Evolutionary conservation across 495 filamentous ascomycete species (phyloP).

Genomic region (Trichoderma erinaceum): DNA sequence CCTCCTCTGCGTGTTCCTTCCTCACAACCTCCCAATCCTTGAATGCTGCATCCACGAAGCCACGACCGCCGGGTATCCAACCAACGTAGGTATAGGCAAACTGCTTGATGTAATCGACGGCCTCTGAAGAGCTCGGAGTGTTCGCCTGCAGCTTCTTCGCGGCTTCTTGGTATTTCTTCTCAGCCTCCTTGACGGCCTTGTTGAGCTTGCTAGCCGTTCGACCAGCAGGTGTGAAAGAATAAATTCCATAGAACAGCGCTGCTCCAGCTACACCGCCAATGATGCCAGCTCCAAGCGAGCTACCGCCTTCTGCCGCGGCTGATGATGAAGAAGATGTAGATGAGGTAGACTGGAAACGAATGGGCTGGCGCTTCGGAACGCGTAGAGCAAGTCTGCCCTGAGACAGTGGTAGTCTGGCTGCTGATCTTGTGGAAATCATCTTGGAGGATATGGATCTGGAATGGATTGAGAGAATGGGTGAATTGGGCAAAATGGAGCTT

Average conservation of each 20-base stretch:
- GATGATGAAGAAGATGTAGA: constrained; percentile 8
- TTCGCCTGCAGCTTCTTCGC: constrained; percentile 45
- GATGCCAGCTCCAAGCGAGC: constrained; percentile 41
- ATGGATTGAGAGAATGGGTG: neutral
- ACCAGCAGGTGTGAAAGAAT: constrained; percentile 52
- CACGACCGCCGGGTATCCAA: constrained; percentile 60
- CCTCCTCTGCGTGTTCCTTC: constrained; percentile 53
- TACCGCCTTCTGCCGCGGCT: neutral
- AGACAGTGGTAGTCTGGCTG: neutral
- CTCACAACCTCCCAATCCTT: constrained; percentile 56
- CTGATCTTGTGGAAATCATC: constrained; percentile 8
- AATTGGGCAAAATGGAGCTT: neutral
- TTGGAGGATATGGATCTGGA: neutral
- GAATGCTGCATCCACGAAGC: constrained; percentile 55
- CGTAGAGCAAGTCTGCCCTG: constrained; percentile 5
- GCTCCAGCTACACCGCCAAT: constrained; percentile 38
- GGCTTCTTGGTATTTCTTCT: constrained; percentile 47
- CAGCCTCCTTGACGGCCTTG: constrained; percentile 44
- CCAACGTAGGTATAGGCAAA: constrained; percentile 54
- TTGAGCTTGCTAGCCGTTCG: constrained; percentile 35
- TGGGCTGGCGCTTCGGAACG: neutral
- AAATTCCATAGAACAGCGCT: constrained; percentile 42
- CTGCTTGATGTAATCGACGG: constrained; percentile 49
- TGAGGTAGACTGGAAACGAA: constrained; percentile 7
- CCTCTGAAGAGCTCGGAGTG: constrained; percentile 53